A percentile compares a stretch with the other conserved stretches of the same genome.
phyloP scores from a whole-genome alignment of 805 yeast genomes.

The Candida andamanensis region DNA sequence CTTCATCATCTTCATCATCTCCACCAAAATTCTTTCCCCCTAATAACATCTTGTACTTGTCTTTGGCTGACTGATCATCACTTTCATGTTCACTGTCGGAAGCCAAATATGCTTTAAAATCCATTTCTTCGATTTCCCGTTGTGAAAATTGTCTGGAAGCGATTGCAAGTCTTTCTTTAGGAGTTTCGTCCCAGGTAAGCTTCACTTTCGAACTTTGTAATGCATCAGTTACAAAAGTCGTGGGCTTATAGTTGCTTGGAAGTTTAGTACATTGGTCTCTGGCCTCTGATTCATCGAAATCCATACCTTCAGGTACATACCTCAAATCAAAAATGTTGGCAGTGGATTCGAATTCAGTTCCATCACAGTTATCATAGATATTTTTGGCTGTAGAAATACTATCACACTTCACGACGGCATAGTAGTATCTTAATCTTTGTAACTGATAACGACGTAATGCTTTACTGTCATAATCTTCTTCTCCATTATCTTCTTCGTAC shows the following conservation, averaged over 20 bases:
- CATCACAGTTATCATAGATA: conserved; percentile 86
- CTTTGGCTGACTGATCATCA: conserved; percentile 32
- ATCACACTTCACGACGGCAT: conserved; percentile 86
- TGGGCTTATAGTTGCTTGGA: conserved; percentile 78
- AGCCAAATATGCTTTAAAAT: conserved; percentile 87
- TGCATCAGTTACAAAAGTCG: conserved; percentile 85
- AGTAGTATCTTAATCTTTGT: conserved; percentile 87
- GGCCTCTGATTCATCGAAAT: conserved; percentile 67
- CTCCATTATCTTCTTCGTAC: conserved; percentile 77
- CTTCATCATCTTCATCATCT: conserved; percentile 40
- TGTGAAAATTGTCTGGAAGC: conserved; percentile 80
- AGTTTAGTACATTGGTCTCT: conserved; percentile 67
- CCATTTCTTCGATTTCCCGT: conserved; percentile 85
- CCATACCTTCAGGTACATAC: conserved; percentile 90
- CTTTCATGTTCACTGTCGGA: conserved; percentile 32
- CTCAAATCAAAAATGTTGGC: conserved; percentile 91
- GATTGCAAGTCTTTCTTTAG: conserved; percentile 74
- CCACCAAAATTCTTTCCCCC: conserved; percentile 38
- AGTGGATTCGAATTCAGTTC: conserved; percentile 92
- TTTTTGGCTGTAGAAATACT: conserved; percentile 61
- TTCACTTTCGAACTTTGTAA: conserved; percentile 94
- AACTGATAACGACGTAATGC: conserved; percentile 85
- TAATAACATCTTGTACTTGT: conserved; percentile 58
- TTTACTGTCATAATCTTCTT: conserved; percentile 76
- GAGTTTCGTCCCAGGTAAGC: conserved; percentile 98